A percentile compares a stretch with the other conserved stretches of the same genome.
These are phyloP conservation scores for Mucuna pruriens DNA, from an alignment of 306 rosid genomes.

Conservation along the genomic window DNA sequence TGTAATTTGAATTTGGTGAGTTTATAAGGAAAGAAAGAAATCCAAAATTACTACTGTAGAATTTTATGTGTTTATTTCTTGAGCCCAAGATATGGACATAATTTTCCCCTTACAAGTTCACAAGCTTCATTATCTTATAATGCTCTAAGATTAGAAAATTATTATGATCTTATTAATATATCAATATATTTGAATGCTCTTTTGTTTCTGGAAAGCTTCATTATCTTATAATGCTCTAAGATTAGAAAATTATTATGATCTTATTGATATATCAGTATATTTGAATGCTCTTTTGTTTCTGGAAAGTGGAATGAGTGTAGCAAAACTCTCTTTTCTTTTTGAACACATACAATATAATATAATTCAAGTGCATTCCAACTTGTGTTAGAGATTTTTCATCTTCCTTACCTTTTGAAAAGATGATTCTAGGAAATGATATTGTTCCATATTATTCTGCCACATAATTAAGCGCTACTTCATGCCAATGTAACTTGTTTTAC, in stretches of 20 bases:
- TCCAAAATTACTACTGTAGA: too few relatives aligned
- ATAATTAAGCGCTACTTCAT: not conserved
- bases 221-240: conserved; percentile 24
- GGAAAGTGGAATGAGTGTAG: not conserved
- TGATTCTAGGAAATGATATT: conserved; percentile 1
- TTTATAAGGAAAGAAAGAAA: conserved; percentile 1
- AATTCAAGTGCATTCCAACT: not conserved
- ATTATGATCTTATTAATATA: not conserved
- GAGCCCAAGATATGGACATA: too few relatives aligned
- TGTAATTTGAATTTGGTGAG: not conserved
- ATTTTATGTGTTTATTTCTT: too few relatives aligned
- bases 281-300: conserved; percentile 11
- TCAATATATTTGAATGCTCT: not conserved
- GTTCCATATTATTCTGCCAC: conserved; percentile 9
- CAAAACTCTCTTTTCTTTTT: not conserved
- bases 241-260: not conserved
- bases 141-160: not conserved
- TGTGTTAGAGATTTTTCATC: conserved; percentile 6
- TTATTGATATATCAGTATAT: not conserved
- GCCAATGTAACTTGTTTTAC: not conserved
- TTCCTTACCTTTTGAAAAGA: conserved; percentile 11
- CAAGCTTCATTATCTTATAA: conserved; percentile 22
- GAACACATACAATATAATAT: conserved; percentile 4
- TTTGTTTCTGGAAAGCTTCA: conserved; percentile 12
- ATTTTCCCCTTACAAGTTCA: too few relatives aligned